Evolutionary conservation across 495 filamentous ascomycete species (phyloP).

Genomic region (Podospora conica): DNA sequence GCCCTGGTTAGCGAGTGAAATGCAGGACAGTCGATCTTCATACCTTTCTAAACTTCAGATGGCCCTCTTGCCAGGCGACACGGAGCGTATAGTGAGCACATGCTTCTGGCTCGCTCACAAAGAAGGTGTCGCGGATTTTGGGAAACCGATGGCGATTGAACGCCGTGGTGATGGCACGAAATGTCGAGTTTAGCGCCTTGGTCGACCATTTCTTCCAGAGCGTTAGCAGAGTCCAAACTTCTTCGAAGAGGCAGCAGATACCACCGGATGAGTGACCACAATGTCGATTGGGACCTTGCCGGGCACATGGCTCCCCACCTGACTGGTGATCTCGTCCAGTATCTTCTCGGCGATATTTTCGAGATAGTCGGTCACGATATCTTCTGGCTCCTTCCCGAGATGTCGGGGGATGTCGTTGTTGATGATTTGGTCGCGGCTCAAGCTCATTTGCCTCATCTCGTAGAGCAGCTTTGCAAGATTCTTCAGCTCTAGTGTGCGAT

Average conservation of each 20-base stretch:
- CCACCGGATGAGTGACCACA: conserved; percentile 32
- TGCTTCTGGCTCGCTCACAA: conserved; percentile 52
- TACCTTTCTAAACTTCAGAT: conserved; percentile 18
- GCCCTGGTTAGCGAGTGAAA: background rate
- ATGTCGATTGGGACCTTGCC: conserved; percentile 25
- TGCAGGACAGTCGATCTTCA: conserved; percentile 14
- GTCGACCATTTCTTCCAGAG: conserved; percentile 25
- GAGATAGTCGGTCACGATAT: conserved; percentile 30
- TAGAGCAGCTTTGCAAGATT: conserved; percentile 16
- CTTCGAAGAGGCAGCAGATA: conserved; percentile 8
- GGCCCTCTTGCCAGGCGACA: conserved; percentile 17
- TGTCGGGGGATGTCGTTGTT: conserved; percentile 26
- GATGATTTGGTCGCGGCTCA: conserved; percentile 13
- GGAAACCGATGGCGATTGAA: conserved; percentile 21
- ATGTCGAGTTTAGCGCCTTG: conserved; percentile 29
- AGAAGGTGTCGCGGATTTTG: conserved; percentile 30
- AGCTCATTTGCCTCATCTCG: conserved; percentile 13
- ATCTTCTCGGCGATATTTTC: conserved; percentile 23
- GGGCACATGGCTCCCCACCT: conserved; percentile 11
- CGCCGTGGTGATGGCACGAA: conserved; percentile 25
- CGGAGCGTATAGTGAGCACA: conserved; percentile 48
- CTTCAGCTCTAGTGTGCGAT: conserved; percentile 14
- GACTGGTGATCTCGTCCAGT: conserved; percentile 11
- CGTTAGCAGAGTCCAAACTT: background rate
- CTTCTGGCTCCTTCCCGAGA: conserved; percentile 26